phyloP scores from a whole-genome alignment of 1,284 basidiomycete genomes.

The Ganoderma meredithae region DNA sequence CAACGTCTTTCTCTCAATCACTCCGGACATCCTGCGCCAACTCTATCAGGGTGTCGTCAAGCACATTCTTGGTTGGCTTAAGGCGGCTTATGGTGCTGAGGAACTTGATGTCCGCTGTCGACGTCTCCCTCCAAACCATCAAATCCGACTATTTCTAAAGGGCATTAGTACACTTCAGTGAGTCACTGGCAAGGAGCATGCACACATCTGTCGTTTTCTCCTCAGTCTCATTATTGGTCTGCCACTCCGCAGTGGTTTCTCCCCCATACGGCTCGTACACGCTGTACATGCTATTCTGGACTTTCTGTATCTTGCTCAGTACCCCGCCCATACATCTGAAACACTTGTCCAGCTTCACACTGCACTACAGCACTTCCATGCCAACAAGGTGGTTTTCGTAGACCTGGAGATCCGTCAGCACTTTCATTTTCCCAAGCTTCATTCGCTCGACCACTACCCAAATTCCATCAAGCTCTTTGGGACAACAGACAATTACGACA shows the following conservation, averaged over 20 bases:
- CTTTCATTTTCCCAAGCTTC: constrained; percentile 37
- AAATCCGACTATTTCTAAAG: constrained; percentile 34
- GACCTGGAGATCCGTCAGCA: constrained; percentile 26
- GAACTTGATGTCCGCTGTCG: not conserved
- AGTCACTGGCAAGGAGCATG: constrained; percentile 36
- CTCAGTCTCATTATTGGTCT: constrained; percentile 37
- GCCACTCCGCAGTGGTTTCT: constrained; percentile 20
- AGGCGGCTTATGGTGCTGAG: not conserved
- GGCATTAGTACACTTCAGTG: constrained; percentile 31
- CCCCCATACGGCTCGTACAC: constrained; percentile 1
- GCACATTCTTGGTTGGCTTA: not conserved
- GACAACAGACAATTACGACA: constrained; percentile 19
- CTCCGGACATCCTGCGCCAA: not conserved
- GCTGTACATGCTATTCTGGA: constrained; percentile 2
- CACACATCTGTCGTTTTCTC: constrained; percentile 33
- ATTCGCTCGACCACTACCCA: constrained; percentile 16
- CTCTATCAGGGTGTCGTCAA: not conserved
- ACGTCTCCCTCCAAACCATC: constrained; percentile 15
- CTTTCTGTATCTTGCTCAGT: constrained; percentile 15
- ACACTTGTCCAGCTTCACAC: not conserved
- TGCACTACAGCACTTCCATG: not conserved
- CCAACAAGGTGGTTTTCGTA: constrained; percentile 15
- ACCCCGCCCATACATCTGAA: not conserved
- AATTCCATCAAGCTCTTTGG: constrained; percentile 11
- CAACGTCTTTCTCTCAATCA: not conserved